Conservation (phyloP, 257 asterid species). For the Sherardia arvensis region DNA sequence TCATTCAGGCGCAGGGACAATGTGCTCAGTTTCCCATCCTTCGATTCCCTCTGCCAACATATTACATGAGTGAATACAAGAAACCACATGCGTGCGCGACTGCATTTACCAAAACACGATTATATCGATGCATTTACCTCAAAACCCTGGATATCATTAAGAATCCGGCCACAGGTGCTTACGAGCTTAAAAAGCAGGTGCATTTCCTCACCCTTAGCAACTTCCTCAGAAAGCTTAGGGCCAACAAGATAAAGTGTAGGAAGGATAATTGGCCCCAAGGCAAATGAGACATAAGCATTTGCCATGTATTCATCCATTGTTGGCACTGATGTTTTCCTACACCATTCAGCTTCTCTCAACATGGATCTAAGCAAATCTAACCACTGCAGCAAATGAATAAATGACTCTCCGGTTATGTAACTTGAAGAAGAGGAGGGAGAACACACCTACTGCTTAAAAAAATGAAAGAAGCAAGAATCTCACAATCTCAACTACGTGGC, state of each 20-base stretch:
- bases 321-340: constrained; percentile 28
- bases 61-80: neutral
- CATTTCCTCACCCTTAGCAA: constrained; percentile 47
- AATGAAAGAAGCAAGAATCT: constrained; percentile 19
- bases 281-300: constrained; percentile 69
- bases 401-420: neutral
- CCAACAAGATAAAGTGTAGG: constrained; percentile 78
- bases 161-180: constrained; percentile 83
- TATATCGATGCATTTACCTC: constrained; percentile 39
- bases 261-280: constrained; percentile 79
- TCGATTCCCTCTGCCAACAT: constrained; percentile 58
- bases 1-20: constrained; percentile 37
- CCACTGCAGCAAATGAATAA: constrained; percentile 51
- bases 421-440: neutral
- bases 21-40: constrained; percentile 63
- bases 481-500: constrained; percentile 63
- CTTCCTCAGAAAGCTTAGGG: constrained; percentile 67
- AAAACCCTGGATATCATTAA: constrained; percentile 59
- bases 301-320: constrained; percentile 63
- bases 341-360: constrained; percentile 85
- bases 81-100: too few relatives aligned
- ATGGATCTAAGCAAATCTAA: constrained; percentile 52
- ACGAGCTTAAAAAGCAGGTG: constrained; percentile 43
- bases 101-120: too few relatives aligned
- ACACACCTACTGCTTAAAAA: too few relatives aligned